These are phyloP conservation scores for Chenopodium formosanum DNA, from an alignment of 148 eudicot species.

Conservation along the genomic window DNA sequence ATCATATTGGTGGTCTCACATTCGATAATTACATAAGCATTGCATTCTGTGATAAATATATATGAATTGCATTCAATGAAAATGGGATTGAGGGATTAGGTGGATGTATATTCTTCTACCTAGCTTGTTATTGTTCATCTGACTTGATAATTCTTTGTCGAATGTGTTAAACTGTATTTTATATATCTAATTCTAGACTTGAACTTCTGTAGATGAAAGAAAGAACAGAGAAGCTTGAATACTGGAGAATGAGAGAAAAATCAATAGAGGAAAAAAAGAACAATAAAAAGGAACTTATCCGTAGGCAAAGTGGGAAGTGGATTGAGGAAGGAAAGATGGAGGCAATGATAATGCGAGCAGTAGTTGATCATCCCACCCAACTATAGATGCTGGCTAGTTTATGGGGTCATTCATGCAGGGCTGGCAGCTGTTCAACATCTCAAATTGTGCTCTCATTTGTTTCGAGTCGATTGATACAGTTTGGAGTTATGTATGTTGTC, in stretches of 20 bases:
- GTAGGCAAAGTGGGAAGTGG: constrained; percentile 68
- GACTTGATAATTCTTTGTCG: background rate
- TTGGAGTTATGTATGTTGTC: constrained; percentile 3
- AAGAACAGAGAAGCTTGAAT: constrained; percentile 71
- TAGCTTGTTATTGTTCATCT: background rate
- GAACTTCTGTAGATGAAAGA: constrained; percentile 64
- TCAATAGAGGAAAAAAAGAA: constrained; percentile 45
- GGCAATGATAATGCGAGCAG: constrained; percentile 17
- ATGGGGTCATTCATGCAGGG: background rate
- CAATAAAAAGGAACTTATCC: constrained; percentile 52
- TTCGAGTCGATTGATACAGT: background rate
- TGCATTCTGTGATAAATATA: too few species aligned
- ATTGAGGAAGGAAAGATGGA: constrained; percentile 55
- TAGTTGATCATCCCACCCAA: constrained; percentile 20
- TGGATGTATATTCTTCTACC: background rate
- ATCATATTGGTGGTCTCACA: too few species aligned
- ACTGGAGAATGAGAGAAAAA: constrained; percentile 59
- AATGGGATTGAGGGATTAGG: background rate
- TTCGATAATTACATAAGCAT: too few species aligned
- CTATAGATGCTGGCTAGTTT: constrained; percentile 20
- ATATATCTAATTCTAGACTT: constrained; percentile 1
- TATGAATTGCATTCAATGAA: too few species aligned
- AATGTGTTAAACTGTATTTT: background rate
- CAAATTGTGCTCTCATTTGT: constrained; percentile 1
- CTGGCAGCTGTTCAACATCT: background rate